These are phyloP conservation scores for Penicillium cataractarum DNA, from an alignment of 495 filamentous ascomycete species.

Conservation along the genomic window DNA sequence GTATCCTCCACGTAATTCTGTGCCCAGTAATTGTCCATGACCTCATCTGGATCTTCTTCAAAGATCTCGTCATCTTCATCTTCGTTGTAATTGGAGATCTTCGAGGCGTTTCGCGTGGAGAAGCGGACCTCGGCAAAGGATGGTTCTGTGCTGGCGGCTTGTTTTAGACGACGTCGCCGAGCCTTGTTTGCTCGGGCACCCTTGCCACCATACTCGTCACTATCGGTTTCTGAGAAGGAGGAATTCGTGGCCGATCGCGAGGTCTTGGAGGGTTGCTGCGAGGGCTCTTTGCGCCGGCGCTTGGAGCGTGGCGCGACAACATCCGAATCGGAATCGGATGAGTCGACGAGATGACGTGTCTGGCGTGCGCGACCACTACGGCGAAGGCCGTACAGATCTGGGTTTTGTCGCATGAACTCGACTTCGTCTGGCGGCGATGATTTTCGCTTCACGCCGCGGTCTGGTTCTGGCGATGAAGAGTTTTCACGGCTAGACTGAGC, in stretches of 20 bases:
- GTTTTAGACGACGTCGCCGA: conserved; percentile 63
- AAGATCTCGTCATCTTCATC: conserved; percentile 76
- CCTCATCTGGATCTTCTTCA: conserved; percentile 66
- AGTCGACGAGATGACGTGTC: conserved; percentile 63
- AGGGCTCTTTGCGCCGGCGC: conserved; percentile 44
- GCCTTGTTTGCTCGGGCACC: conserved; percentile 62
- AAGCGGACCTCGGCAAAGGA: conserved; percentile 78
- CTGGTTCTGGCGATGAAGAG: conserved; percentile 68
- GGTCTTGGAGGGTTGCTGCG: conserved; percentile 49
- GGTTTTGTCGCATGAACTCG: conserved; percentile 84
- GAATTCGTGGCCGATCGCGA: conserved; percentile 49
- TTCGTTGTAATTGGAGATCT: conserved; percentile 86
- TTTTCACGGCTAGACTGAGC: conserved; percentile 56
- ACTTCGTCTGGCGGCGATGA: conserved; percentile 70
- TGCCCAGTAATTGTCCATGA: conserved; percentile 64
- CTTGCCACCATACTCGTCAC: conserved; percentile 75
- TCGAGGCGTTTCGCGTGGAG: conserved; percentile 83
- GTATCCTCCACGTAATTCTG: conserved; percentile 67
- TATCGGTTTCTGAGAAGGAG: conserved; percentile 48
- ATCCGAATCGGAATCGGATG: conserved; percentile 67
- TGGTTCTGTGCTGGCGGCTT: conserved; percentile 62
- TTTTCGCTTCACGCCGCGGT: conserved; percentile 75
- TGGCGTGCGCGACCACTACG: conserved; percentile 74
- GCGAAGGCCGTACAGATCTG: conserved; percentile 92
- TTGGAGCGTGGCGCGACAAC: conserved; percentile 45